Evolutionary conservation across 2,329 filamentous ascomycete genomes (phyloP).

Genomic region (Alternaria longipes): DNA sequence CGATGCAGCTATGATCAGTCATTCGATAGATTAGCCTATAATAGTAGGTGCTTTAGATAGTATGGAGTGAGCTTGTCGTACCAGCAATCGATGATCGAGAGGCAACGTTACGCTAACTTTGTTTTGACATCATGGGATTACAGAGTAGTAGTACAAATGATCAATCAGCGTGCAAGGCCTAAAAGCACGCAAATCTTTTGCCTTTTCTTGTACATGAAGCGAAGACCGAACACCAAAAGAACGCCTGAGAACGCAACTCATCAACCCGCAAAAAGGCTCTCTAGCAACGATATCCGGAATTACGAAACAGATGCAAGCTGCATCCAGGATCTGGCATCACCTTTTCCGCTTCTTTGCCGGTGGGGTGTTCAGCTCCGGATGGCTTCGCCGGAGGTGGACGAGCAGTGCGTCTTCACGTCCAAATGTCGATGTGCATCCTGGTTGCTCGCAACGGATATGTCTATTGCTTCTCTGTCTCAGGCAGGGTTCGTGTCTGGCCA

Average conservation of each 20-base stretch:
- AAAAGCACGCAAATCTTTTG: background rate
- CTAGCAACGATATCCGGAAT: background rate
- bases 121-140: slow-evolving; percentile 1
- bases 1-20: background rate
- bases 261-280: background rate
- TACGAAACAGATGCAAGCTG: background rate
- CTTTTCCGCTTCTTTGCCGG: slow-evolving; percentile 4
- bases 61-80: background rate
- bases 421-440: slow-evolving; percentile 1
- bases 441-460: slow-evolving; percentile 1
- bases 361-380: background rate
- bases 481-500: background rate
- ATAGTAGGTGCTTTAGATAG: background rate
- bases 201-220: background rate
- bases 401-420: slow-evolving; percentile 6
- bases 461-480: accelerated
- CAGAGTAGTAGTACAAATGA: background rate
- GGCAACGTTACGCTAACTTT: slow-evolving; percentile 14
- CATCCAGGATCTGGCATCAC: background rate
- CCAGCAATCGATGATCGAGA: background rate
- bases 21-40: background rate
- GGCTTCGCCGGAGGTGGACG: slow-evolving; percentile 1
- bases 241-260: background rate
- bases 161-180: background rate
- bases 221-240: background rate